Percentiles rank a stretch among this genome's conserved stretches.
These are phyloP conservation scores for Cyberlindnera galapagoensis DNA, from an alignment of 805 yeast genomes.

Conservation along the genomic window DNA sequence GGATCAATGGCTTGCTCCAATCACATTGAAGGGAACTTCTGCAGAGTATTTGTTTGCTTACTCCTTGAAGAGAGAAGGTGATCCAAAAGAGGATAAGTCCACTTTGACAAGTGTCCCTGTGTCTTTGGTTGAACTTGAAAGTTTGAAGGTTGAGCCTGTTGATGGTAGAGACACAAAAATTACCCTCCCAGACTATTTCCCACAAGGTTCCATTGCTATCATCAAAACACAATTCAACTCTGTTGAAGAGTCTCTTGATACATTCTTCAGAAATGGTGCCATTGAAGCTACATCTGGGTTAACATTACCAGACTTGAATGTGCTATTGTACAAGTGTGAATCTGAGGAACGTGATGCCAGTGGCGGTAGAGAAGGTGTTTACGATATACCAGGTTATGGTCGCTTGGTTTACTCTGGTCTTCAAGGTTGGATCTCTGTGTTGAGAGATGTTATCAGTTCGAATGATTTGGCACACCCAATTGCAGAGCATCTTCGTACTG, in stretches of 20 bases:
- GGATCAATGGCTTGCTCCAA: constrained; percentile 53
- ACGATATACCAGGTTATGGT: constrained; percentile 70
- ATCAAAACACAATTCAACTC: constrained; percentile 63
- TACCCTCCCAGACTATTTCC: constrained; percentile 55
- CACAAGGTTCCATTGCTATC: constrained; percentile 88
- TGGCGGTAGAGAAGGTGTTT: constrained; percentile 64
- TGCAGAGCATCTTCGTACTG: constrained; percentile 72
- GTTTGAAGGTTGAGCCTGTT: constrained; percentile 41
- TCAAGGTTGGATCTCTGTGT: constrained; percentile 82
- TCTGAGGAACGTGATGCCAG: constrained; percentile 83
- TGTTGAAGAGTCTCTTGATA: constrained; percentile 60
- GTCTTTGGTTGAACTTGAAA: constrained; percentile 43
- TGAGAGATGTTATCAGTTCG: constrained; percentile 51
- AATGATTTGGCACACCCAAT: constrained; percentile 84
- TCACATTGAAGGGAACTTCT: constrained; percentile 51
- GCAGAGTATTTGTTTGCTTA: constrained; percentile 55
- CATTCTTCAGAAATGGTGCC: constrained; percentile 68
- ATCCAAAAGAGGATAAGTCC: constrained; percentile 31
- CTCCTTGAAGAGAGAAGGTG: constrained; percentile 47
- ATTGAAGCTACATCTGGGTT: constrained; percentile 60
- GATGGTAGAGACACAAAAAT: constrained; percentile 47
- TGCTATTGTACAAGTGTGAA: constrained; percentile 69
- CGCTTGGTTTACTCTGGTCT: constrained; percentile 79
- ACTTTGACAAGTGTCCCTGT: constrained; percentile 63
- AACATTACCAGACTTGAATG: constrained; percentile 64